phyloP scores from a whole-genome alignment of 345 rosid species.

The Melaleuca alternifolia region DNA sequence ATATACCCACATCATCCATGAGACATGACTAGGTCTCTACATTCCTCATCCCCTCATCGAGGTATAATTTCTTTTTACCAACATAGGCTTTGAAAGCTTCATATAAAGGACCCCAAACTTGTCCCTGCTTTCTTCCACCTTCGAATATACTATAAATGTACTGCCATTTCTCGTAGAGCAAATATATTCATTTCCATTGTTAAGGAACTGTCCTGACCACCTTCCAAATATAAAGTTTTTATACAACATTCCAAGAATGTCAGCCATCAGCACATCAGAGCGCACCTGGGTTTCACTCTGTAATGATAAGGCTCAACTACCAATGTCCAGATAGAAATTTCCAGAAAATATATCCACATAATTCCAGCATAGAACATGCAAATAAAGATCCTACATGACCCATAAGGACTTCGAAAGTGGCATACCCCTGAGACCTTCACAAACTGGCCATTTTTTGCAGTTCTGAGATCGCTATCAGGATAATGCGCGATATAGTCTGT shows the following conservation, averaged over 20 bases:
- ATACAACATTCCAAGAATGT: not conserved
- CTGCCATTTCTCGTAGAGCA: not conserved
- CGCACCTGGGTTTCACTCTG: not conserved
- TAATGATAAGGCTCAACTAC: not conserved
- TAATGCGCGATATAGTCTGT: slow-evolving; percentile 59
- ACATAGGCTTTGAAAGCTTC: not conserved
- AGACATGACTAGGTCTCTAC: not conserved
- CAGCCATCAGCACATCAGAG: not conserved
- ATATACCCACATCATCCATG: not conserved
- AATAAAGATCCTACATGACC: not conserved
- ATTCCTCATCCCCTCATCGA: not conserved
- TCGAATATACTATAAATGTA: not conserved
- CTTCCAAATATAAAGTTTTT: not conserved
- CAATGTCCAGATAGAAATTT: not conserved
- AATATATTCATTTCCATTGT: not conserved
- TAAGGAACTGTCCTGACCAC: not conserved
- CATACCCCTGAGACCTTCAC: slow-evolving; percentile 99
- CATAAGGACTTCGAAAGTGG: not conserved
- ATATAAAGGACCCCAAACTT: not conserved
- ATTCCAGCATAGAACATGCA: not conserved
- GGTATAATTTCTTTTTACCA: not conserved
- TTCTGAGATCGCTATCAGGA: slow-evolving; percentile 93
- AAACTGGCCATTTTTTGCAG: slow-evolving; percentile 91
- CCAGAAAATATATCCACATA: not conserved
- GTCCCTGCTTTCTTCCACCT: not conserved